Conservation (phyloP, 345 rosid genomes). For the Acer campestre region DNA sequence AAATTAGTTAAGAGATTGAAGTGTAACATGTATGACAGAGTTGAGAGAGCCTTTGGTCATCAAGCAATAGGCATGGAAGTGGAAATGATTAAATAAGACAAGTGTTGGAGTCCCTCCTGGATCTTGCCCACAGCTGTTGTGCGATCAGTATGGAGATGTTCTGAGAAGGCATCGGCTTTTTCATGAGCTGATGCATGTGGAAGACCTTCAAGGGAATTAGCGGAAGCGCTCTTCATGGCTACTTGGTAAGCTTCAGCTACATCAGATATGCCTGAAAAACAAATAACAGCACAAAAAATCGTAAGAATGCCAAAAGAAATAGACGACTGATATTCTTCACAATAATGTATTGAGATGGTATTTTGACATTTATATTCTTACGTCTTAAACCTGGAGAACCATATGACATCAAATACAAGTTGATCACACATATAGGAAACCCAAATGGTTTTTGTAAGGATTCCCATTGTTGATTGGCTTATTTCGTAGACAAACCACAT, state of each 20-base stretch:
- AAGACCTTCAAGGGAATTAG: conserved; percentile 50
- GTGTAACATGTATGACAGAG: too few relatives aligned
- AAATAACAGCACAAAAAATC: neutral
- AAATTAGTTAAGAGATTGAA: too few relatives aligned
- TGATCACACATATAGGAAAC: neutral
- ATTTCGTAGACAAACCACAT: too few relatives aligned
- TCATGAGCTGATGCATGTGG: conserved; percentile 60
- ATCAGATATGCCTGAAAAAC: conserved; percentile 78
- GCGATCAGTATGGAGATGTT: conserved; percentile 57
- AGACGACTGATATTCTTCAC: neutral
- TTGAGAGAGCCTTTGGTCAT: too few relatives aligned
- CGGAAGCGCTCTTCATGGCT: conserved; percentile 56
- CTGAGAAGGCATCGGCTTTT: conserved; percentile 62
- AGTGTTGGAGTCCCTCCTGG: conserved; percentile 76
- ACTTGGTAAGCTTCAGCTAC: conserved; percentile 78
- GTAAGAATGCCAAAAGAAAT: neutral
- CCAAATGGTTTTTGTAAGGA: neutral
- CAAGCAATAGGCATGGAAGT: conserved; percentile 70
- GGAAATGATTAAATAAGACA: conserved; percentile 69
- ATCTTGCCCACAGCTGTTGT: conserved; percentile 64
- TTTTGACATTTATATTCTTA: neutral
- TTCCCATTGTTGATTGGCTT: too few relatives aligned
- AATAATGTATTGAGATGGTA: neutral
- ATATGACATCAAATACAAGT: neutral
- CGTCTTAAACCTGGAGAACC: neutral